Conservation (phyloP, 2,329 filamentous ascomycete genomes). For the Botrytis aclada region DNA sequence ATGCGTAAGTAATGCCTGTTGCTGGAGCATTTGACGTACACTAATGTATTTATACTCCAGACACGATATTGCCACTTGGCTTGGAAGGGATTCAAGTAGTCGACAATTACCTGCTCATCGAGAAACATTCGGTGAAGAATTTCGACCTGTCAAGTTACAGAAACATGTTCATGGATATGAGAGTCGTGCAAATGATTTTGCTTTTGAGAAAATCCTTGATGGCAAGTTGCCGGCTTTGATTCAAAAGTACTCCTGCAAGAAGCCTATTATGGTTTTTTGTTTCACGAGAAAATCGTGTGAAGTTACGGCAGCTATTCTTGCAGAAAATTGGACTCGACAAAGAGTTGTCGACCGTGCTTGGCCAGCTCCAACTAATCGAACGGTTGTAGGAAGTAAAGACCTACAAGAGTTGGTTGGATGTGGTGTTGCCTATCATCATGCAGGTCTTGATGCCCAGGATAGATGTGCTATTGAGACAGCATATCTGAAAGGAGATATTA, state of each 20-base stretch:
- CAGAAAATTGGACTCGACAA: constrained; percentile 60
- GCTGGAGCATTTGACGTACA: no score
- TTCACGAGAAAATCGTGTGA: constrained; percentile 70
- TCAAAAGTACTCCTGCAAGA: constrained; percentile 61
- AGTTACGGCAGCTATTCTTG: constrained; percentile 63
- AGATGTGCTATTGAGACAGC: constrained; percentile 62
- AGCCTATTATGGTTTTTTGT: constrained; percentile 82
- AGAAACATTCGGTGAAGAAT: constrained; percentile 74
- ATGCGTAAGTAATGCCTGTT: constrained; percentile 46
- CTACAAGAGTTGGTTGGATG: constrained; percentile 49
- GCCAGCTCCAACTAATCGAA: constrained; percentile 52
- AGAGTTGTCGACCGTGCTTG: constrained; percentile 56
- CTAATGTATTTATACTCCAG: not conserved
- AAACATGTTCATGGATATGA: constrained; percentile 75
- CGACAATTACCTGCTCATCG: constrained; percentile 60
- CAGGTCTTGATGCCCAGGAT: constrained; percentile 65
- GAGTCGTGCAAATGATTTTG: constrained; percentile 63
- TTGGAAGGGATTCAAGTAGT: constrained; percentile 62
- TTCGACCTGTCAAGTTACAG: constrained; percentile 72
- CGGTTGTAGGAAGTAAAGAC: constrained; percentile 56
- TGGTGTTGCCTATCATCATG: constrained; percentile 81
- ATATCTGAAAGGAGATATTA: constrained; percentile 69
- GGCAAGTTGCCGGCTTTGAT: constrained; percentile 65
- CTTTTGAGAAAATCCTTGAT: constrained; percentile 69
- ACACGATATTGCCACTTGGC: constrained; percentile 74